Base-by-base conservation (phyloP, 345 rosid genomes). In the Raphanus sativus region DNA sequence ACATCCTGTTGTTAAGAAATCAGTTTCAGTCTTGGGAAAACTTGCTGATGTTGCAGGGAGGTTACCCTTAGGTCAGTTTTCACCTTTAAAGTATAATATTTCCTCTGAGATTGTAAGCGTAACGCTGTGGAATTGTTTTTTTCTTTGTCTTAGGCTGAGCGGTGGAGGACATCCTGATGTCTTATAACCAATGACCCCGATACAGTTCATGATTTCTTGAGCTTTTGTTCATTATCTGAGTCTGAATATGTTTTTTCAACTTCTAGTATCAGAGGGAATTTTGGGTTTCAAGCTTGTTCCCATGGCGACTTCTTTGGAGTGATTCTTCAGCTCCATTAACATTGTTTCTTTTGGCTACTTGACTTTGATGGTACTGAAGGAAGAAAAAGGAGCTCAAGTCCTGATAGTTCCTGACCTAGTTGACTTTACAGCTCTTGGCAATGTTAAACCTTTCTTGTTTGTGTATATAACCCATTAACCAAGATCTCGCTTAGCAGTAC, bases 281-380 rank as follows among this genome's bases (percentile, higher is more conserved):
- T 65, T 21, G 83, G 83, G 65, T 90, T 94, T 69, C 86, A 88
- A 76, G 82, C 88, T 8, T 91, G 91, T 84, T 88, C 92, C 80
- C 97, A 94, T 72, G 95, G 95, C 76, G 94, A 92, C 84, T 92
- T 90, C 80, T 94, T 90, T 76, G 97, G 97, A 6, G 75, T 36
- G 38, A 38, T 0, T 63, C 40, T 5, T 59, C 73, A 73, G 29
- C 45, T 73, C 25, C 62, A 59, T 40, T 54, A 13, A 52, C 70
- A 52, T 15, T 0, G n/a, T 64, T 76, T 70, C 45, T 21, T 52
- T 6, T 76, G 45, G 45, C 33, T 68, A 32, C 25, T 17, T 72
- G 25, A 16, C 36, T 52, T 16, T 40, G 24, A 64, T 75, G 70
- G 15, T 73, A 67, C 55, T 82, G 33, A 76, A 94, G 98, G 98